Base-by-base conservation (phyloP, 1,139 yeast genomes). In the Casaregolazyma lundiana region DNA sequence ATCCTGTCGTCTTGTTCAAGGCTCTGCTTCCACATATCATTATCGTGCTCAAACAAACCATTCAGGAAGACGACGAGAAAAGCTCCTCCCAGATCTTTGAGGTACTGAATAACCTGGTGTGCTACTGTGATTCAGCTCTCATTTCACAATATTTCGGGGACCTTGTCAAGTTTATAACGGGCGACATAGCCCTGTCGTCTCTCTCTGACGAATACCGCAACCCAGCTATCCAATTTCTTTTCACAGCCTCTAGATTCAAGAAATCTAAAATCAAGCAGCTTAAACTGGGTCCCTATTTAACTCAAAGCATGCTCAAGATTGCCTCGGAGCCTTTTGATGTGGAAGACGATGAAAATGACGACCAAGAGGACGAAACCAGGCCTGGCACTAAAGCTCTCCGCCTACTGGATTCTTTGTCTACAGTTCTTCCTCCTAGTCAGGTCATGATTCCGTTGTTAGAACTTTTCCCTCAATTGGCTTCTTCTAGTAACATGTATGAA, bases 401-500 rank as follows among this genome's bases (percentile, higher is more conserved):
- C 69, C 73, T 92, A 54, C 68, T 92, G 48, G 86, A 90, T 48
- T 77, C 80, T 61, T 78, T 92, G 58, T 77, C 97, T 20, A 75
- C 83, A 40, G 88, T 84, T 61, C 74, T 94, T 59, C 96, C 98
- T 46, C 96, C 98, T 46, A 78, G 89, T 42, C 98, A 92, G 67
- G 95, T 87, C 50, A 80, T 89, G 55, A 77, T 75, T 52, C 92
- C 96, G 48, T 76, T 92, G 52, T 75, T 90, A 54, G 87, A 81
- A 53, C 76, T 77, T 54, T 69, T 88, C 56, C 81, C 83, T 44
- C 62, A 76, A 44, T 72, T 84, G 74, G 73, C 86, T 55, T 66
- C 72, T 43, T 83, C 95, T 16, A 55, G 79, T 19, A 80, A 85
- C 63, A 76, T 77, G 51, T 84, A 80, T 55, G 89, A 85, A 69